Base-by-base conservation (phyloP, 139 green algal genomes). In the Chlamydomonas asymmetrica region DNA sequence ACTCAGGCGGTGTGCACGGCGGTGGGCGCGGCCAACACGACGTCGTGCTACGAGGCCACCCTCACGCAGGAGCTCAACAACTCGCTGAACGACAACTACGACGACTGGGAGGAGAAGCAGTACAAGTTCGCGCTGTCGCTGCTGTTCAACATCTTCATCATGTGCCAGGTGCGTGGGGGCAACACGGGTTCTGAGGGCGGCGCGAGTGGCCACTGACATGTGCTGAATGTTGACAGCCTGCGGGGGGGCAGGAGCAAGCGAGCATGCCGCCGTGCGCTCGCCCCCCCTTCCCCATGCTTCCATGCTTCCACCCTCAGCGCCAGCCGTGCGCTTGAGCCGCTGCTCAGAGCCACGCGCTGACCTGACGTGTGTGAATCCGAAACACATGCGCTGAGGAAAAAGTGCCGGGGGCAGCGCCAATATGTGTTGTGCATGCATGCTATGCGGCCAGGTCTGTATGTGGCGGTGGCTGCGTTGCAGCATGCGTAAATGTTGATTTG, bases 91-190 rank as follows among this genome's bases (percentile, higher is more conserved):
- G 43, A 71, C 41, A 41, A 78, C n/a, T 71, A 38, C 72, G 57
- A 23, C 8, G 37, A 66, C 29, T 76, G 38, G 18, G 67, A 82
- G 20, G 49, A 64, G 63, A 41, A 82, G 4, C 50, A 82, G 60
- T 66, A 82, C 77, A 61, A 82, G 59, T 27, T 23, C 25, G 32
- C 61, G 31, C 63, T 83, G 71, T 83, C 77, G 23, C 32, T 83
- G 43, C 70, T 83, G 23, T 83, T 83, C 70, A 78, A 98, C 82
- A 83, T 88, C 52, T 99, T 99, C 87, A 98, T 99, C 78, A 97
- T 94, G 64, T 71, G 86, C 67, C 90, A 96, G 88, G 62, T 98
- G 29, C 1, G 43, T 7, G 4, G 5, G 5, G 40, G 63, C 5
- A 22, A 34, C 31, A 41, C 16, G 35, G 7, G 31, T 41, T 18